Conservation (phyloP, 2,329 filamentous ascomycete genomes). For the Phyllosticta citriasiana region DNA sequence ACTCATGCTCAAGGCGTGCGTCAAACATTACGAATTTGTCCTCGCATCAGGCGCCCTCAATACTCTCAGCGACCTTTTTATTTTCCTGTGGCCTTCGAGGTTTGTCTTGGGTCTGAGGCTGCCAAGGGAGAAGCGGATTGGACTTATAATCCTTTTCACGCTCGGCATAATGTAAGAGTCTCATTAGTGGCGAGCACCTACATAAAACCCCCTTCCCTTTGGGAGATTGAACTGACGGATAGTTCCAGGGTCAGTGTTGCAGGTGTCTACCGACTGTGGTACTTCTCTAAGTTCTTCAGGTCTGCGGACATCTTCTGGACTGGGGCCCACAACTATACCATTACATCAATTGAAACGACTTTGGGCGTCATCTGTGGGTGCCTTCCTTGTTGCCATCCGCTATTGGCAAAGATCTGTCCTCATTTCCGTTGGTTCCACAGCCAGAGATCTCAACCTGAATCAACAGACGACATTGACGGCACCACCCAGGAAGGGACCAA, state of each 20-base stretch:
- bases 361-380: conserved; percentile 23
- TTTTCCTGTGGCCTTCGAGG: conserved; percentile 23
- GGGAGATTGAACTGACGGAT: not conserved
- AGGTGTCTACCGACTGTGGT: conserved; percentile 21
- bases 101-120: conserved; percentile 19
- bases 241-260: conserved; percentile 18
- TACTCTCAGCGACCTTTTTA: conserved; percentile 23
- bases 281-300: conserved; percentile 17
- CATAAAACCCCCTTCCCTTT: conserved; percentile 14
- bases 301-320: conserved; percentile 22
- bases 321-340: conserved; percentile 18
- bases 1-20: conserved; percentile 21
- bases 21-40: conserved; percentile 17
- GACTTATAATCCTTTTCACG: conserved; percentile 22
- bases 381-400: conserved; percentile 22
- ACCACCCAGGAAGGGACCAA: not conserved
- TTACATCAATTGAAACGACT: conserved; percentile 20
- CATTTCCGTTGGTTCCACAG: not conserved
- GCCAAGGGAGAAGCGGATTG: conserved; percentile 20
- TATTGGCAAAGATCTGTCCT: conserved; percentile 13
- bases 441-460: not conserved
- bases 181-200: no score
- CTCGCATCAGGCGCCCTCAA: conserved; percentile 20
- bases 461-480: not conserved
- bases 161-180: conserved; percentile 14